Evolutionary conservation across 495 filamentous ascomycete species (phyloP), one percentile per base, ranked within the genome.

Genomic region (Usnea hakonensis): DNA sequence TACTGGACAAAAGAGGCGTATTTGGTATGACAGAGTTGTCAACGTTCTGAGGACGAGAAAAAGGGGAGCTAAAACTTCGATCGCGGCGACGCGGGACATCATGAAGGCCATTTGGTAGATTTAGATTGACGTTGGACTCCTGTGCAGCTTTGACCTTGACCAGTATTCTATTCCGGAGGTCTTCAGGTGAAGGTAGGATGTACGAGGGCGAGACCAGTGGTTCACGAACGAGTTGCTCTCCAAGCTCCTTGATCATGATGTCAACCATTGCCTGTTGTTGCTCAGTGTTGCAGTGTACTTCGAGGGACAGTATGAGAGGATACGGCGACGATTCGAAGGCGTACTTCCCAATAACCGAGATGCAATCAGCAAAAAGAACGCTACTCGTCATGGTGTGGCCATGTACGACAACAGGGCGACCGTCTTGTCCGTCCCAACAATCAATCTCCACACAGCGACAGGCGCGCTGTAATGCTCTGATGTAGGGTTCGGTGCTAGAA

Each of bases 391-490:
- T 80, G 16, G 91, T 95, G n/a, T 83, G 84, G 16, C 94, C 94
- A 68, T 98, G 94, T 64, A 85, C 88, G 33, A 98, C 94, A 57
- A 90, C 83, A 9, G 94, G 94, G 63, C 88, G 83, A 37, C 88
- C 90, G 68, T 95, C 87, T 33, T 81, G 77, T 17, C 94, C 94
- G 76, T 98, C 90, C 94, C 94, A 97, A 72, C 93, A 97, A 75
- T 98, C 94, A 50, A 98, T 89, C 74, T 98, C 94, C 55, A 98
- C 84, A 72, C 94, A 97, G 58, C 94, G 87, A 71, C 94, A 98
- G 44, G 91, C 92, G 54, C 86, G 83, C 65, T 90, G 84, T 30
- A 98, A 77, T n/a, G 91, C 90, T 57, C 82, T 84, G 68, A 97
- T 93, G 74, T 98, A 98, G 32, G 89, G 90, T 71, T 98, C 94